These are phyloP conservation scores for Coriolopsis trogii DNA, from an alignment of 1,284 basidiomycete species.

Conservation along the genomic window DNA sequence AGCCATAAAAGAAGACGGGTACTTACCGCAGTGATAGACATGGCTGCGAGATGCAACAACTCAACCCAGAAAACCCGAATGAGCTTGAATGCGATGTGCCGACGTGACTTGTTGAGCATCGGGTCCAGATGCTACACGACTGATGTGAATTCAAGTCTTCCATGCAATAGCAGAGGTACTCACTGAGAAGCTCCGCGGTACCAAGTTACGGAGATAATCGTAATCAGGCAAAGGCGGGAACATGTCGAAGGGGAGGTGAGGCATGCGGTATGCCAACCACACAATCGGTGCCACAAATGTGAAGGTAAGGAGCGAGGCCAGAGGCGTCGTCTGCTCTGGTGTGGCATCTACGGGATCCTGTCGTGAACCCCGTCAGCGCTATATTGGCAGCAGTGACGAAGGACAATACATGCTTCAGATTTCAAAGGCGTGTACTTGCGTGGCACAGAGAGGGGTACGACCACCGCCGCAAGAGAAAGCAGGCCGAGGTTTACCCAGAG, in stretches of 20 bases:
- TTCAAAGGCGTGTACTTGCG: conserved; percentile 47
- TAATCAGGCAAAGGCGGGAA: conserved; percentile 51
- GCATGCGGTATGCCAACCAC: conserved; percentile 31
- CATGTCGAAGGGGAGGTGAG: conserved; percentile 36
- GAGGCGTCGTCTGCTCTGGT: conserved; percentile 41
- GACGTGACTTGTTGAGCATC: conserved; percentile 23
- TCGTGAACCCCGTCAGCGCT: neutral
- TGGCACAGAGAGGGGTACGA: conserved; percentile 49
- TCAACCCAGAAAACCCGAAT: conserved; percentile 30
- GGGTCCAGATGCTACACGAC: conserved; percentile 35
- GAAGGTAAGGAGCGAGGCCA: conserved; percentile 33
- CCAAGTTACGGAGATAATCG: conserved; percentile 45
- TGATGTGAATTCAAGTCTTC: neutral
- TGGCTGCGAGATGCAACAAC: conserved; percentile 24
- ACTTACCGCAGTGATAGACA: conserved; percentile 20
- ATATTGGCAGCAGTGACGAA: neutral
- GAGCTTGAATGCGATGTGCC: conserved; percentile 34
- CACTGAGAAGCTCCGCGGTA: conserved; percentile 37
- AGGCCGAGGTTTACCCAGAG: conserved; percentile 41
- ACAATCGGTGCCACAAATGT: conserved; percentile 37
- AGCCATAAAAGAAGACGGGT: neutral
- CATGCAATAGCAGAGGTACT: conserved; percentile 1
- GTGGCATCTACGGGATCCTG: conserved; percentile 31
- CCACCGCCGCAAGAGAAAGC: conserved; percentile 41
- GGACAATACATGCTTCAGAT: too few relatives aligned